These are phyloP conservation scores for Aspergillus aculeatus DNA, from an alignment of 2,329 filamentous ascomycete species.

Conservation along the genomic window DNA sequence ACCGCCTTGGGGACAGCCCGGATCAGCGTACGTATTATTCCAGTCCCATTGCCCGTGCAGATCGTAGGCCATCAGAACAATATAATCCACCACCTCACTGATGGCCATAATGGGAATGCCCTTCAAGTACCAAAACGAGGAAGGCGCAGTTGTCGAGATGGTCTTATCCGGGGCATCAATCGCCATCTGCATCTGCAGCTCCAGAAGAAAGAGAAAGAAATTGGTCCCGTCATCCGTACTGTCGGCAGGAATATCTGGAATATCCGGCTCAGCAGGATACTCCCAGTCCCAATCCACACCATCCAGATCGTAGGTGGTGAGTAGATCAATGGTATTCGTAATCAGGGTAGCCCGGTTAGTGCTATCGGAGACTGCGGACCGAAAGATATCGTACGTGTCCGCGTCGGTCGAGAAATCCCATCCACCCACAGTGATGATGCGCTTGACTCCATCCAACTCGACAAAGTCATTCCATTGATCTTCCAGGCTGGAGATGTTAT, in stretches of 20 bases:
- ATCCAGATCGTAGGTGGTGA: slow-evolving; percentile 14
- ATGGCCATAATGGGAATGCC: slow-evolving; percentile 33
- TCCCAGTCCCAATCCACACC: slow-evolving; percentile 17
- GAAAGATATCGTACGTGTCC: slow-evolving; percentile 40
- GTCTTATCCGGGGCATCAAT: slow-evolving; percentile 15
- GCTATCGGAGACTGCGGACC: slow-evolving; percentile 31
- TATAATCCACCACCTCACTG: slow-evolving; percentile 30
- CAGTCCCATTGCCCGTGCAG: slow-evolving; percentile 32
- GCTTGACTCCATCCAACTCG: slow-evolving; percentile 24
- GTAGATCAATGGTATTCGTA: slow-evolving; percentile 31
- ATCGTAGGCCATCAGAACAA: slow-evolving; percentile 45
- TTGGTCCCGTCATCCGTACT: slow-evolving; percentile 28
- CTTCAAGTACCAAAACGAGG: slow-evolving; percentile 37
- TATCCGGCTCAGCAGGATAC: slow-evolving; percentile 28
- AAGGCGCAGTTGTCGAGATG: slow-evolving; percentile 27
- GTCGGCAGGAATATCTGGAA: slow-evolving; percentile 37
- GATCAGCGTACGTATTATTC: slow-evolving; percentile 19
- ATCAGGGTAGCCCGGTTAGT: slow-evolving; percentile 29
- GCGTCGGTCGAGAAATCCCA: slow-evolving; percentile 45
- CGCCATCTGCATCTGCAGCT: slow-evolving; percentile 18
- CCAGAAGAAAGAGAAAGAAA: slow-evolving; percentile 32
- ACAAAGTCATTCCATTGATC: slow-evolving; percentile 18
- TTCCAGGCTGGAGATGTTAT: slow-evolving; percentile 23
- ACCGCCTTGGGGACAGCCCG: slow-evolving; percentile 26
- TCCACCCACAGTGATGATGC: slow-evolving; percentile 46